Base-by-base conservation (phyloP, 192 early-diverging fungal species). In the Coemansia sp. region DNA sequence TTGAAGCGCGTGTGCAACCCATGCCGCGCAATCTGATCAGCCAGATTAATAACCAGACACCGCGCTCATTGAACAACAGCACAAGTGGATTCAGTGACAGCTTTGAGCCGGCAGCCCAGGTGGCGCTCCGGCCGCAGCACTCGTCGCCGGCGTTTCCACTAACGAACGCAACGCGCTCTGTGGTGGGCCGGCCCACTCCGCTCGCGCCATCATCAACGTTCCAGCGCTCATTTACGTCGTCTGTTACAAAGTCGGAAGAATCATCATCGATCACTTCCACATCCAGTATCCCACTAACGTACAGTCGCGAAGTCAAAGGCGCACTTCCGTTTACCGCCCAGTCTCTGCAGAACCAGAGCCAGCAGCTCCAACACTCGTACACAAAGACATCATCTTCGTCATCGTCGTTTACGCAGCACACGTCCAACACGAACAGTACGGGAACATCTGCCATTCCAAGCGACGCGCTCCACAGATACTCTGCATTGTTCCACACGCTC, bases 51-150 rank as follows among this genome's bases (percentile, higher is more conserved):
- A 56, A 59, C 20, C 60, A 61, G 14, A 10, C 60, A 2, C 19
- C 50, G 20, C 20, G 20, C 21, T 52, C 50, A 2, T 5, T 34
- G 8, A 49, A 17, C 34, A 17, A 22, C 57, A 49, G 14, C 19
- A 60, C 54, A 26, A 51, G 19, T 14, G 65, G 65, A 4, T 77
- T 77, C 25, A 60, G 71, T 44, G 69, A 77, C 48, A 77, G 56
- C 56, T 77, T 77, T 55, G 65, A 67, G 28, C 74, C 74, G 2
- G 36, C 52, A 19, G 23, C 19, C 2, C 50, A 52, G 50, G 12
- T 52, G 50, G 9, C 50, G 9, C 50, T 52, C 9, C 19, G 10
- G 38, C 51, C 52, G 31, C 57, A 66, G 36, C 25, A 65, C 14
- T 52, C 55, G 56, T 37, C 12, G 23, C 50, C 23, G 5, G 37